These are phyloP conservation scores for Odontarrhena argentea DNA, from an alignment of 345 rosid genomes.

Conservation along the genomic window DNA sequence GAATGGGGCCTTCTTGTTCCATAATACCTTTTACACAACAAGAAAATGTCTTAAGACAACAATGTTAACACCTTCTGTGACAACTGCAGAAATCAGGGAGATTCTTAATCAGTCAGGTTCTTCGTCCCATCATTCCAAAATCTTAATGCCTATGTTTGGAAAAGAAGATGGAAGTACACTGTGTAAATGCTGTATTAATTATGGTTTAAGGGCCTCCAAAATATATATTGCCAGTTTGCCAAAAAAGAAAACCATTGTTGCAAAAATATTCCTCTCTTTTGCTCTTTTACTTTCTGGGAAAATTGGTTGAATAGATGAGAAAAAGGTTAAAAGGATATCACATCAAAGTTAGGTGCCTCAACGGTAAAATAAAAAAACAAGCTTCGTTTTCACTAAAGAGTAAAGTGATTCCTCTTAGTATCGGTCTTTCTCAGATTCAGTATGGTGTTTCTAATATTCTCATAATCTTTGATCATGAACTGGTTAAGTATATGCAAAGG, in stretches of 20 bases:
- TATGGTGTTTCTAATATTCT: constrained; percentile 16
- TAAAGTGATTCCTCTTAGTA: constrained; percentile 31
- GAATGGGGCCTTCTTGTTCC: constrained; percentile 11
- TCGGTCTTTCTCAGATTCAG: background rate
- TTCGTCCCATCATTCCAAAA: constrained; percentile 34
- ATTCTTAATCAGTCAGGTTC: background rate
- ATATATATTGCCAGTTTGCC: constrained; percentile 4
- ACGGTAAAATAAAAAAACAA: constrained; percentile 40
- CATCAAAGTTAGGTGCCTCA: constrained; percentile 36
- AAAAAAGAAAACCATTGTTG: constrained; percentile 13
- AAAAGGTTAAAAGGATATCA: constrained; percentile 26
- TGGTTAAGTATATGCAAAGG: background rate
- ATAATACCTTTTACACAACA: constrained; percentile 11
- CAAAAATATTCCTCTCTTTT: constrained; percentile 22
- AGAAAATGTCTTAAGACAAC: background rate
- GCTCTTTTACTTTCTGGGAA: background rate
- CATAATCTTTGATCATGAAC: background rate
- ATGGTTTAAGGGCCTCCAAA: constrained; percentile 7
- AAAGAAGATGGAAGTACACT: constrained; percentile 2
- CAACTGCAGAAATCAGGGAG: constrained; percentile 28
- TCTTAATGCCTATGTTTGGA: constrained; percentile 13
- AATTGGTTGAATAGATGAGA: constrained; percentile 11
- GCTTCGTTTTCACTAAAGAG: constrained; percentile 43
- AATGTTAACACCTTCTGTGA: constrained; percentile 17
- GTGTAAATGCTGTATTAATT: constrained; percentile 17